Conservation (phyloP, 2,329 filamentous ascomycete genomes). For the Epichloe sibirici region DNA sequence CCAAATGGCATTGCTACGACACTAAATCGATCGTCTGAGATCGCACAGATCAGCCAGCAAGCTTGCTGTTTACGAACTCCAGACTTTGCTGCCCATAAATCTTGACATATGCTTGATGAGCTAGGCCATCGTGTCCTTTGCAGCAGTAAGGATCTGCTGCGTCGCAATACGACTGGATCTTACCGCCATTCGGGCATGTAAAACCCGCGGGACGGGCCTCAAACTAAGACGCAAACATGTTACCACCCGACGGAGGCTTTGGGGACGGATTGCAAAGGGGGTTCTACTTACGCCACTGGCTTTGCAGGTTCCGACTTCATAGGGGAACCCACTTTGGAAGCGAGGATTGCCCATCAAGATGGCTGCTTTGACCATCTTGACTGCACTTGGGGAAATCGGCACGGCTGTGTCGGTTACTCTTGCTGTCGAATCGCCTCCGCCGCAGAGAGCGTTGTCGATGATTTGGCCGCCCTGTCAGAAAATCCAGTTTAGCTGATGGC, state of each 20-base stretch:
- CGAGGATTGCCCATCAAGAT: constrained; percentile 56
- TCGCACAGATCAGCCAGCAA: background rate
- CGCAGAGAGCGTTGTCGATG: constrained; percentile 50
- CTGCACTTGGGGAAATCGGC: constrained; percentile 31
- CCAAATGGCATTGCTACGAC: too few species aligned
- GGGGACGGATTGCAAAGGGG: too few species aligned
- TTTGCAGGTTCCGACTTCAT: constrained; percentile 33
- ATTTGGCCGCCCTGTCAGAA: constrained; percentile 44
- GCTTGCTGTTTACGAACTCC: background rate
- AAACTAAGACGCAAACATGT: constrained; percentile 32
- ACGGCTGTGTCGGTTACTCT: constrained; percentile 31
- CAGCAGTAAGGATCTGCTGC: constrained; percentile 53
- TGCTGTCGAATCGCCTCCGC: constrained; percentile 38
- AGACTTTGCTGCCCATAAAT: background rate
- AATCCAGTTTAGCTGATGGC: background rate
- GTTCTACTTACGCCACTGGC: background rate
- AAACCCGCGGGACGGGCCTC: constrained; percentile 46
- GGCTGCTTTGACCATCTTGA: constrained; percentile 46
- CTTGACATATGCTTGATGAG: background rate
- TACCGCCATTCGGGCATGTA: constrained; percentile 37
- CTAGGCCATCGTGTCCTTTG: constrained; percentile 28
- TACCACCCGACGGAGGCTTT: too few species aligned
- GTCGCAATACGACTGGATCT: constrained; percentile 55
- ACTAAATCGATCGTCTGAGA: too few species aligned
- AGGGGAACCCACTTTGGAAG: constrained; percentile 40